phyloP scores from a whole-genome alignment of 2,329 filamentous ascomycete genomes.

The Talaromyces sp. region DNA sequence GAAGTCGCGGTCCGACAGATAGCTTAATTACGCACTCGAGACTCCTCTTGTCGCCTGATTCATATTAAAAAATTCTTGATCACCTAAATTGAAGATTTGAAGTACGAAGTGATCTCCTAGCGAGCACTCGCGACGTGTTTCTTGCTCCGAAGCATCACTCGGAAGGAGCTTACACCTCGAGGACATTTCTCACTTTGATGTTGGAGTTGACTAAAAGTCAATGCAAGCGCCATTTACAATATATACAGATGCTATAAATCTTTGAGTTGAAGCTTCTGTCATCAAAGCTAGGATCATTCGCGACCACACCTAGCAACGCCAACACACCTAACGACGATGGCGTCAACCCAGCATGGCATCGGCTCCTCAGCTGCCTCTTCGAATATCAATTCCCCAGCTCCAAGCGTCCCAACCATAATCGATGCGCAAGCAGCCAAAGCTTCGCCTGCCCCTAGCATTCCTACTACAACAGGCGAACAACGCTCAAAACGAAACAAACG shows the following conservation, averaged over 20 bases:
- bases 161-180: not conserved
- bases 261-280: not conserved
- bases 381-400: conserved; percentile 36
- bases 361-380: conserved; percentile 37
- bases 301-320: not conserved
- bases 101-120: not conserved
- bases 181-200: not conserved
- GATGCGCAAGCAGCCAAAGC: conserved; percentile 31
- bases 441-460: conserved; percentile 34
- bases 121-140: not conserved
- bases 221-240: not conserved
- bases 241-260: not conserved
- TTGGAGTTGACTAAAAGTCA: not conserved
- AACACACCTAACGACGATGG: conserved; percentile 24
- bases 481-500: conserved; percentile 42
- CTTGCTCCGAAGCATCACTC: not conserved
- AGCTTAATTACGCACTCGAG: not conserved
- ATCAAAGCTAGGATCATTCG: not conserved
- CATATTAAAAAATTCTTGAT: not conserved
- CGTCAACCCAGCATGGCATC: conserved; percentile 29
- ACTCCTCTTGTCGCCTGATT: not conserved
- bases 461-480: conserved; percentile 30
- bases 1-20: not conserved
- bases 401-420: conserved; percentile 28
- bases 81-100: not conserved